Conservation (phyloP, 2,329 filamentous ascomycete species). For the Apiospora kogelbergensis region DNA sequence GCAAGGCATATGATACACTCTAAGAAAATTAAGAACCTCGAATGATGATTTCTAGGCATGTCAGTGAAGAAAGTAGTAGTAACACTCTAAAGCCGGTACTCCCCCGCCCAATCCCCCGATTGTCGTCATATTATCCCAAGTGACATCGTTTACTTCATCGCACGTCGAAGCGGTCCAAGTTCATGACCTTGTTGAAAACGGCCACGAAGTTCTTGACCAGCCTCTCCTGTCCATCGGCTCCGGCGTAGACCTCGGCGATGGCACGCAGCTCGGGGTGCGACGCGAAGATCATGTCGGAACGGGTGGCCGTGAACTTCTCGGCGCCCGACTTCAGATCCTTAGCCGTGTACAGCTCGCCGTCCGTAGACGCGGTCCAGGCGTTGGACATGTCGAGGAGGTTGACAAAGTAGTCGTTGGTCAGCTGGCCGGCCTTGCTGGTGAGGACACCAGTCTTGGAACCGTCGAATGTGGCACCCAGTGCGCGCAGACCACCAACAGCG, state of each 20-base stretch:
- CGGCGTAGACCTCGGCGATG: conserved; percentile 68
- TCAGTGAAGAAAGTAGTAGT: not conserved
- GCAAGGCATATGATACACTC: not conserved
- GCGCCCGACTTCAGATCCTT: conserved; percentile 63
- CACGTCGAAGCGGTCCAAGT: conserved; percentile 70
- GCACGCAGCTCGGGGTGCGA: conserved; percentile 74
- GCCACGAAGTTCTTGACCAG: conserved; percentile 71
- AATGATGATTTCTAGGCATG: not conserved
- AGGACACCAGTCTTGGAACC: conserved; percentile 67
- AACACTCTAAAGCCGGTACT: not conserved
- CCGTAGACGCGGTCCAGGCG: conserved; percentile 58
- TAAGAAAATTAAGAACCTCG: not conserved
- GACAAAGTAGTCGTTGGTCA: conserved; percentile 82
- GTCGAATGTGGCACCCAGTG: conserved; percentile 69
- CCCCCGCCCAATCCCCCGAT: not conserved
- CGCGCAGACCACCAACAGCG: conserved; percentile 70
- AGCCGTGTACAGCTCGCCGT: conserved; percentile 62
- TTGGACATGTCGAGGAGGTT: conserved; percentile 71
- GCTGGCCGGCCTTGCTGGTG: conserved; percentile 64
- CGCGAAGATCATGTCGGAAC: conserved; percentile 69
- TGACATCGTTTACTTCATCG: not conserved
- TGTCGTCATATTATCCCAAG: not conserved
- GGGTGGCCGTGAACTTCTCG: conserved; percentile 69
- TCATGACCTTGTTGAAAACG: conserved; percentile 75
- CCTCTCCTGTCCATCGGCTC: conserved; percentile 57